Evolutionary conservation across 176 grass and related monocot species (phyloP), one percentile per base, ranked within the genome.

Genomic region (Urochloa ruziziensis): DNA sequence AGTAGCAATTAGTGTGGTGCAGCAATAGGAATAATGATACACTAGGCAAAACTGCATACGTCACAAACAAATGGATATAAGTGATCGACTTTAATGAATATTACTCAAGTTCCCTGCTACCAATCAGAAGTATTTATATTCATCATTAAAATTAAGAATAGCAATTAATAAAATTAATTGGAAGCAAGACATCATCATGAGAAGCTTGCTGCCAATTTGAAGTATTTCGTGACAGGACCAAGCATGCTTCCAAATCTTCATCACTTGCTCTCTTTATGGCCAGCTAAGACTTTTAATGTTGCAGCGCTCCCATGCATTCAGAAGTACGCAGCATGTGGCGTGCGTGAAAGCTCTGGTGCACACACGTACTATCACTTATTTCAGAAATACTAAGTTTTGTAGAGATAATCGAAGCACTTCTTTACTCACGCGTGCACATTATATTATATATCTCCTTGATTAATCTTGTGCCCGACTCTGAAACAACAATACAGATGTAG

Each of bases 111-210:
- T 83, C 78, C 6, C 53, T 72, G 79, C 72, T 70, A 51, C 75
- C 61, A 69, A 27, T 57, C 42, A 69, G 82, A 75, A 84, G 80
- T 62, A 73, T 53, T 58, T 34, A 49, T 49, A 44, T 66, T 71
- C 29, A 72, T 58, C 75, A 74, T 58, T 5, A 75, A 86, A 76
- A 71, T 29, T 30, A 67, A 77, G 77, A 15, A 4, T 11, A 10
- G 42, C 15, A 74, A 48, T 80, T 73, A 66, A 74, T 84, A 30
- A n/a, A 73, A 64, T 79, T 72, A 53, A 88, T n/a, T 44, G n/a
- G 28, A 44, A 33, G 74, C 44, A 72, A 73, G 56, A 69, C 57
- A 65, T n/a, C 68, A 34, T 79, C 61, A 88, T 48, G 75, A 73
- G 37, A 65, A 56, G 33, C 46, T 65, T 66, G 86, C 36, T 29